Base-by-base conservation (phyloP, 2,329 filamentous ascomycete species). In the Amauroascus niger region DNA sequence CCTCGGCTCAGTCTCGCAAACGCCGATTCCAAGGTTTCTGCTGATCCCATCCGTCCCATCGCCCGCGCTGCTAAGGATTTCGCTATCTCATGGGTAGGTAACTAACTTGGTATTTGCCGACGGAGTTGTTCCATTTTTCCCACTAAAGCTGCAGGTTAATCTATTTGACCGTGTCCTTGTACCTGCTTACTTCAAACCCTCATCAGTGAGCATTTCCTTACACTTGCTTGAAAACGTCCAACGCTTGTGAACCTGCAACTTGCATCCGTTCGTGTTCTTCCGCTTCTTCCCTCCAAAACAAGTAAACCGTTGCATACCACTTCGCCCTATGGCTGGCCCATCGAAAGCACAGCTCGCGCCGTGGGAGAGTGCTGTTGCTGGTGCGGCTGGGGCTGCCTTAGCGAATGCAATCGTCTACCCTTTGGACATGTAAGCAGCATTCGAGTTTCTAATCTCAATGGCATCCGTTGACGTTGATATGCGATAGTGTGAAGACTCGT, bases 381-480 rank as follows among this genome's bases (percentile, higher is more conserved):
- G 93, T 64, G 88, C 93, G 50, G 87, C 88, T 18, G 93, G 93
- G 57, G 93, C 93, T 45, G 88, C 97, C 35, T 78, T 98, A 56
- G 93, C 93, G 55, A 98, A 98, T 76, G 87, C 90, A 43, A 74
- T 96, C 58, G 91, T 97, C 55, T 98, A 98, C 71, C 93, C 93
- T 45, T 78, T 98, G 57, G 93, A 98, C 72, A 90, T 98, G 90
- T 95, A 76, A 76, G 86, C 73, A 30, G 20, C 22, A 30, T 5
- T 13, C 16, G 24, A 26, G 13, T 22, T 46, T 48, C 24, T 45
- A 46, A n/a, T 48, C 18, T 14, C 46, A 16, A 2, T 7, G 52
- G 11, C 18, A 56, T 14, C 18, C 5, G 30, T 44, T 43, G 45
- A 47, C 48, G 32, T 26, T 28, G 8, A 24, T 45, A 44, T 43